Conservation (phyloP, 2,329 filamentous ascomycete genomes). For the Alternaria arborescens region DNA sequence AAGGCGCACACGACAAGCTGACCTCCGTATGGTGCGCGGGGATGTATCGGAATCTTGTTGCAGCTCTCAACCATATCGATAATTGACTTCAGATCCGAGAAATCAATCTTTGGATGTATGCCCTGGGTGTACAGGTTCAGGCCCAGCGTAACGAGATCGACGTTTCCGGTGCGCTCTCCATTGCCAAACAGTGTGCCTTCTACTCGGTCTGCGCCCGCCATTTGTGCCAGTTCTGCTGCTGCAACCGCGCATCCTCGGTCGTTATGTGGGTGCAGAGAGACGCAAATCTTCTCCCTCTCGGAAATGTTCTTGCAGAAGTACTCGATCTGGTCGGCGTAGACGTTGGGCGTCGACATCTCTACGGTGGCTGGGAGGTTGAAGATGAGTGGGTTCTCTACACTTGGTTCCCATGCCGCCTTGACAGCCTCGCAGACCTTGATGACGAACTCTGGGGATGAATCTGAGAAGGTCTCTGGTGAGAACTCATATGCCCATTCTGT, state of each 20-base stretch:
- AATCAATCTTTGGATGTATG: constrained; percentile 83
- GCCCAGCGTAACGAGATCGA: constrained; percentile 90
- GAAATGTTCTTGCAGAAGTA: constrained; percentile 89
- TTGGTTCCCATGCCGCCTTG: constrained; percentile 90
- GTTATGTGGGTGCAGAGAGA: constrained; percentile 94
- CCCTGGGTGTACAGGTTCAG: constrained; percentile 97
- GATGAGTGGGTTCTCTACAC: constrained; percentile 81
- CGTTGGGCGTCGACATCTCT: constrained; percentile 92
- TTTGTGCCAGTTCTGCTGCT: constrained; percentile 90
- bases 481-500: constrained; percentile 84
- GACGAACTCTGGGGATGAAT: constrained; percentile 84
- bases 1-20: constrained; percentile 93
- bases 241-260: constrained; percentile 90
- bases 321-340: constrained; percentile 96
- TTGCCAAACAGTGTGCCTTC: constrained; percentile 96
- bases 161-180: constrained; percentile 93
- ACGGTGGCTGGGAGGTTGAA: constrained; percentile 98
- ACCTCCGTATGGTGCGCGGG: constrained; percentile 88
- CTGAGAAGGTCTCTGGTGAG: constrained; percentile 88
- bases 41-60: constrained; percentile 94
- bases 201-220: constrained; percentile 94
- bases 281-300: constrained; percentile 84
- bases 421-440: constrained; percentile 89
- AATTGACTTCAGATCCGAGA: constrained; percentile 84
- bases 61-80: constrained; percentile 90